These are phyloP conservation scores for Monosporascus sp. DNA, from an alignment of 2,329 filamentous ascomycete species.

Conservation along the genomic window DNA sequence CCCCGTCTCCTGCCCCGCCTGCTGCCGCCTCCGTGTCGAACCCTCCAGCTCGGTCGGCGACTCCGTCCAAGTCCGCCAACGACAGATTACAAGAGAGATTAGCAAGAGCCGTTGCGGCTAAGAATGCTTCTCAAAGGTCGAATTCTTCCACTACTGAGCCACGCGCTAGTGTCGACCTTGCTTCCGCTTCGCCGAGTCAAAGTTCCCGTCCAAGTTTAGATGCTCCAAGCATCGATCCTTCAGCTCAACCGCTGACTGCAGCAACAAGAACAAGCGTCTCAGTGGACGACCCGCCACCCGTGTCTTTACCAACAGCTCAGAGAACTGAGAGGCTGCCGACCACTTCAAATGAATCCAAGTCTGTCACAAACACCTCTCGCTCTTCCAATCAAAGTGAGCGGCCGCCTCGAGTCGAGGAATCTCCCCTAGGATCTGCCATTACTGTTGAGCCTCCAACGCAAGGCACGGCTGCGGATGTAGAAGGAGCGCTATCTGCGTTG, in stretches of 20 bases:
- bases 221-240: constrained; percentile 12
- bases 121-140: constrained; percentile 45
- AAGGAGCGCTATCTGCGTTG: constrained; percentile 10
- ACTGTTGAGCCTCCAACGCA: not conserved
- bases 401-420: constrained; percentile 1
- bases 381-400: constrained; percentile 12
- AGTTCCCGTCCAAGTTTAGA: constrained; percentile 40
- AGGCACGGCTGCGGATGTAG: not conserved
- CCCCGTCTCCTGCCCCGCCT: constrained; percentile 18
- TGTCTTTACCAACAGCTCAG: not conserved
- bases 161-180: constrained; percentile 15
- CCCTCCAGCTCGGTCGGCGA: constrained; percentile 20
- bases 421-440: not conserved
- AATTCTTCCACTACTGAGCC: constrained; percentile 41
- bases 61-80: constrained; percentile 61
- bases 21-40: constrained; percentile 16
- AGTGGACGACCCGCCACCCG: constrained; percentile 9
- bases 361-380: constrained; percentile 6
- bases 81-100: constrained; percentile 85
- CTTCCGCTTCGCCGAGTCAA: constrained; percentile 29
- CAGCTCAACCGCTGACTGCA: constrained; percentile 3
- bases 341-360: constrained; percentile 1
- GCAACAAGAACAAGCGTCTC: constrained; percentile 14
- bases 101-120: constrained; percentile 78
- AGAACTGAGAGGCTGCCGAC: not conserved